Conservation (phyloP, 495 filamentous ascomycete genomes). For the Saxophila tyrrhenica region DNA sequence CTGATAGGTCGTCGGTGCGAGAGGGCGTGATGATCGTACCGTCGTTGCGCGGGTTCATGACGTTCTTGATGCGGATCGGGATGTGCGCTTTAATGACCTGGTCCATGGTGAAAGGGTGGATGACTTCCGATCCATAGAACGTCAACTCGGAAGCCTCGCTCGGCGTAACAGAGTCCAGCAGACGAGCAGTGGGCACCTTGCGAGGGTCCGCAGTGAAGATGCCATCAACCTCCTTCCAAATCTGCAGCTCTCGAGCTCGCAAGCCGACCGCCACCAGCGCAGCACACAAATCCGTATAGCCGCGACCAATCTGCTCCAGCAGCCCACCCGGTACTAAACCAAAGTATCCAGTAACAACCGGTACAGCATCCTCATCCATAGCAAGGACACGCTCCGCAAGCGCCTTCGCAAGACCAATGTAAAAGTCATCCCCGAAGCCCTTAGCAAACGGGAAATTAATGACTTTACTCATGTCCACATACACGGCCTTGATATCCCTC, state of each 20-base stretch:
- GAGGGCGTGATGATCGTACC: conserved; percentile 72
- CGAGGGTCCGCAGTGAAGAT: conserved; percentile 48
- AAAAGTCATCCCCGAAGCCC: conserved; percentile 69
- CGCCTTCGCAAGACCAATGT: conserved; percentile 51
- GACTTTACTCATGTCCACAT: conserved; percentile 71
- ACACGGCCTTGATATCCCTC: conserved; percentile 65
- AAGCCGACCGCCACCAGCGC: conserved; percentile 39
- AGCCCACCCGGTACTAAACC: conserved; percentile 36
- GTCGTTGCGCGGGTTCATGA: conserved; percentile 78
- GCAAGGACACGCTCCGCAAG: conserved; percentile 49
- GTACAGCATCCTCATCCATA: conserved; percentile 33
- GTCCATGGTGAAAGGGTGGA: conserved; percentile 97
- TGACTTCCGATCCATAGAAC: conserved; percentile 56
- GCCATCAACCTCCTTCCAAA: conserved; percentile 48
- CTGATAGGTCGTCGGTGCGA: conserved; percentile 35
- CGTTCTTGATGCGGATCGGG: conserved; percentile 95
- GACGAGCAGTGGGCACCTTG: conserved; percentile 40
- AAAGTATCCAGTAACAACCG: conserved; percentile 38
- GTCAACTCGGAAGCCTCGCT: conserved; percentile 44
- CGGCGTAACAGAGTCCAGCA: conserved; percentile 40
- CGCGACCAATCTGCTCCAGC: conserved; percentile 36
- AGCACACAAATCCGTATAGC: conserved; percentile 44
- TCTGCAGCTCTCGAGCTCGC: conserved; percentile 39
- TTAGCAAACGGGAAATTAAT: conserved; percentile 49
- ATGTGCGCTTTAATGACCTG: conserved; percentile 89